phyloP scores from a whole-genome alignment of 192 early-diverging fungal genomes.

The Linnemannia elongata region DNA sequence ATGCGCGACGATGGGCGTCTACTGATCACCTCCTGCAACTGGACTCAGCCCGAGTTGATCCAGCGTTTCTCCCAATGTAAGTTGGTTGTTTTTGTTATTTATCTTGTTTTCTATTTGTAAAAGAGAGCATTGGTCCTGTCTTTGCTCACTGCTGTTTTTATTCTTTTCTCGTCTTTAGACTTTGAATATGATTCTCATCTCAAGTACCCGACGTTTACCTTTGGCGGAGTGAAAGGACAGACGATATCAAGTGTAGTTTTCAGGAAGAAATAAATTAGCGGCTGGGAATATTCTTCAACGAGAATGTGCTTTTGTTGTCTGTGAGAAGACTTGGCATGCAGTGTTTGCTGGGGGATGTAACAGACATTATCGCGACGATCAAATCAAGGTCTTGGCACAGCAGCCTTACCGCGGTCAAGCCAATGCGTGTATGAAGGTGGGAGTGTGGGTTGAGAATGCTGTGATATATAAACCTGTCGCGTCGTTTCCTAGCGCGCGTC shows the following conservation, averaged over 20 bases:
- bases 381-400: too few relatives aligned
- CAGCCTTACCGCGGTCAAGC: too few relatives aligned
- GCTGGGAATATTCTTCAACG: too few relatives aligned
- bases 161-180: conserved; percentile 10
- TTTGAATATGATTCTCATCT: conserved; percentile 80
- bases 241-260: conserved; percentile 90
- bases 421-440: too few relatives aligned
- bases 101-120: neutral
- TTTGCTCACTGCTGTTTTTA: conserved; percentile 1
- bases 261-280: conserved; percentile 55
- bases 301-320: too few relatives aligned
- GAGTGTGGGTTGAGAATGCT: too few relatives aligned
- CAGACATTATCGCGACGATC: too few relatives aligned
- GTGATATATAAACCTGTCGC: too few relatives aligned
- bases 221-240: conserved; percentile 92
- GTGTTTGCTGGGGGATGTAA: too few relatives aligned
- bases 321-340: too few relatives aligned
- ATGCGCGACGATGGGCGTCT: conserved; percentile 78
- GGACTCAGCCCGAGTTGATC: conserved; percentile 90
- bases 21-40: conserved; percentile 95
- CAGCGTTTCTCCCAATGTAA: conserved; percentile 70
- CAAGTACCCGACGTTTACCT: conserved; percentile 87
- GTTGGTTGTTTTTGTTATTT: neutral
- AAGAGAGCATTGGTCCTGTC: neutral
- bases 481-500: too few relatives aligned